Evolutionary conservation across 2,329 filamentous ascomycete species (phyloP), one percentile per base, ranked within the genome.

Genomic region (Botrytis fabae): DNA sequence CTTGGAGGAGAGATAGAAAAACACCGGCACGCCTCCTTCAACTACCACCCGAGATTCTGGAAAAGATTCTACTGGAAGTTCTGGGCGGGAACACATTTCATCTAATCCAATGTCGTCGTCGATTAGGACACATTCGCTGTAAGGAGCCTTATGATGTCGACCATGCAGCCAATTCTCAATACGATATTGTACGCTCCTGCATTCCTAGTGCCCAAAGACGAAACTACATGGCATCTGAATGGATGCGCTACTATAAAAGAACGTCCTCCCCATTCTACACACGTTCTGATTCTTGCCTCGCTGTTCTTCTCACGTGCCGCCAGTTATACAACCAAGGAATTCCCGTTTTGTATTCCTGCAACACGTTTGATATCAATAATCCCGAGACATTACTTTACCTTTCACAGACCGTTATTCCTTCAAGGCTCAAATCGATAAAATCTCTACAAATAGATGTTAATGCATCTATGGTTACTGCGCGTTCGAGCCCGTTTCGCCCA

Each of bases 251-350:
- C 38, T 18, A 22, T 25, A 35, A 59, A 10, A 16, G 25, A 28
- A n/a, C 25, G 18, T 20, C 48, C 65, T 40, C 28, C 3, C n/a
- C n/a, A 32, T 69, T 69, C 22, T 69, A 69, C n/a, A 42, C 44
- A 38, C 35, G 5, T 4, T 71, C 69, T 16, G 69, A 57, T 51
- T 51, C 42, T 62, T 71, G 59, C 20, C 35, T 71, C 32, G 44
- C n/a, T 25, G 4, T 71, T 40, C 12, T 71, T n/a, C 59, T 35
- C n/a, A 71, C 46, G 3, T 71, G 69, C 42, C 69, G 59, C 25
- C 69, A 44, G 32, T 10, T 71, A 18, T 71, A 64, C 42, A 54
- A 32, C n/a, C 59, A 71, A 35, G 69, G 69, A 16, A 71, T 63
- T 28, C 8, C 46, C 16, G 42, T 64, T 18, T 18, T 71, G 9